Conservation (phyloP, 192 early-diverging fungal genomes). For the Backusella tarrabulga region DNA sequence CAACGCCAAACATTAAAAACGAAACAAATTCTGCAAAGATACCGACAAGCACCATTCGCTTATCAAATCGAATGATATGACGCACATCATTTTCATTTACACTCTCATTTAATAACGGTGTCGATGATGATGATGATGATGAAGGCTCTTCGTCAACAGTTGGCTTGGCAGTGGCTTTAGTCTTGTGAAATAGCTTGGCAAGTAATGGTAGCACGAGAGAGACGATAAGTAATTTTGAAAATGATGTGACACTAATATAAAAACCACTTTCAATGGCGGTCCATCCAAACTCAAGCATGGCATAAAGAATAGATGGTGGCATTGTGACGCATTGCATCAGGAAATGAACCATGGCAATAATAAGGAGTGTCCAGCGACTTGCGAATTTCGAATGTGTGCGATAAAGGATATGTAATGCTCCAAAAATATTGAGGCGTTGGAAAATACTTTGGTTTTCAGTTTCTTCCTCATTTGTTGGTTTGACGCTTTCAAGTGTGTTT, state of each 20-base stretch:
- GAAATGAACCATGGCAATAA: constrained; percentile 22
- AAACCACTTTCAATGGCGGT: constrained; percentile 44
- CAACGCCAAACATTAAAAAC: constrained; percentile 34
- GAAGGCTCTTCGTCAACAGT: neutral
- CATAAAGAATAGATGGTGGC: constrained; percentile 39
- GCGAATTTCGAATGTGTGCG: constrained; percentile 14
- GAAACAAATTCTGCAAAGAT: constrained; percentile 30
- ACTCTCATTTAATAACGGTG: neutral
- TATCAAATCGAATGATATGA: constrained; percentile 33
- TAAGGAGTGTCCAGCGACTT: constrained; percentile 15
- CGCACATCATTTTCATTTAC: neutral
- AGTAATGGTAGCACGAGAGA: constrained; percentile 39
- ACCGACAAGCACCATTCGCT: constrained; percentile 45
- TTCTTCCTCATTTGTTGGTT: neutral
- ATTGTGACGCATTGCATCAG: constrained; percentile 11
- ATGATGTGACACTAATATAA: constrained; percentile 24
- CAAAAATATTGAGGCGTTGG: constrained; percentile 34
- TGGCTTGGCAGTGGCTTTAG: neutral
- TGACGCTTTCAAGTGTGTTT: constrained; percentile 4
- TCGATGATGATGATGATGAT: neutral
- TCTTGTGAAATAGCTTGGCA: constrained; percentile 28
- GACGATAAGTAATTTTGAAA: constrained; percentile 28
- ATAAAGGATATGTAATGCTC: constrained; percentile 23
- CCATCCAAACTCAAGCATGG: constrained; percentile 45
- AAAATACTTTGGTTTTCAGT: neutral